These are phyloP conservation scores for Artomyces pyxidatus DNA, from an alignment of 768 basidiomycete genomes.

Conservation along the genomic window DNA sequence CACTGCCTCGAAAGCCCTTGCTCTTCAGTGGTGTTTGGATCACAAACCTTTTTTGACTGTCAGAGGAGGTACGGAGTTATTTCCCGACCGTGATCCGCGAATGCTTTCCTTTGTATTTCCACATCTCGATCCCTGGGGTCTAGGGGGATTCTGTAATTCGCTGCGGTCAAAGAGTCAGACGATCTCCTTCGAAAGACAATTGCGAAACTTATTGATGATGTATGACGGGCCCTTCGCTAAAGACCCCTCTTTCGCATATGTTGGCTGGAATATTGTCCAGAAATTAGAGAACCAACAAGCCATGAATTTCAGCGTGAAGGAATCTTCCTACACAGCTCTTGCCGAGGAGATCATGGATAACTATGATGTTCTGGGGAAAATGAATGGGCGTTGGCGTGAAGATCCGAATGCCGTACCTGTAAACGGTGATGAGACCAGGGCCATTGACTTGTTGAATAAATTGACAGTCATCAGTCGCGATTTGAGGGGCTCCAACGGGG, in stretches of 20 bases:
- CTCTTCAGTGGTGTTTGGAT: neutral
- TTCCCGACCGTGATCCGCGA: slow-evolving; percentile 18
- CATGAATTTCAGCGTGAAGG: neutral
- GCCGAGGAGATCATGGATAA: neutral
- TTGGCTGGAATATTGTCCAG: neutral
- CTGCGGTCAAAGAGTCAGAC: neutral
- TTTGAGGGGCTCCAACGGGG: neutral
- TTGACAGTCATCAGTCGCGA: neutral
- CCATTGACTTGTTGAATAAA: neutral
- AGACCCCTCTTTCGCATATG: neutral
- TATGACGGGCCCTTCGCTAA: slow-evolving; percentile 23
- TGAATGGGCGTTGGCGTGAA: slow-evolving; percentile 8
- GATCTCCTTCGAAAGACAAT: slow-evolving; percentile 27
- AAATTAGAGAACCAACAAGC: neutral
- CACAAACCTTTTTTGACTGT: neutral
- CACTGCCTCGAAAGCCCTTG: neutral
- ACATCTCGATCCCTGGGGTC: slow-evolving; percentile 34
- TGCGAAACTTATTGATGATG: slow-evolving; percentile 26
- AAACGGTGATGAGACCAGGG: neutral
- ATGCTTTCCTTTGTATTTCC: slow-evolving; percentile 37
- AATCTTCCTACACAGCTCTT: neutral
- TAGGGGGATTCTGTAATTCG: slow-evolving; percentile 33
- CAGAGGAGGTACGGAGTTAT: too few species aligned
- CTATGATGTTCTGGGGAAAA: too few species aligned
- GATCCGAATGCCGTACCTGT: slow-evolving; percentile 7